Evolutionary conservation across 306 rosid genomes (phyloP).

Genomic region (Cucurbita moschata): DNA sequence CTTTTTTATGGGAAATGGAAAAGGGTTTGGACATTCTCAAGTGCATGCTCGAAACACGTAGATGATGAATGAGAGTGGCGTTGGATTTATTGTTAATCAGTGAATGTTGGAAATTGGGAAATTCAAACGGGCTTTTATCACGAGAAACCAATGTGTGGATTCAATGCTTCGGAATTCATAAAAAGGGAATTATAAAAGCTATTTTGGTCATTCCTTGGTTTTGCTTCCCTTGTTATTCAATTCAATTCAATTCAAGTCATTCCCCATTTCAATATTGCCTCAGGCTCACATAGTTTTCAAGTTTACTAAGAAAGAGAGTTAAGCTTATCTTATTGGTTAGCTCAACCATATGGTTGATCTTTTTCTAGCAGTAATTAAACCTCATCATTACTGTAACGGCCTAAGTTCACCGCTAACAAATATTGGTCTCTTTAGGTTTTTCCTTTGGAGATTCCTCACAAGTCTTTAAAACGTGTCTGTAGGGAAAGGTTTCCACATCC

Average conservation of each 20-base stretch:
- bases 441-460: no score
- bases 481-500: no score
- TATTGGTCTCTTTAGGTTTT: no score
- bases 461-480: no score
- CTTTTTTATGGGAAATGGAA: neutral
- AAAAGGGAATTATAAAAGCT: neutral
- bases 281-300: neutral
- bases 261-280: neutral
- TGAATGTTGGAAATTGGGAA: slow-evolving; percentile 10
- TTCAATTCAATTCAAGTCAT: neutral
- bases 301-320: no score
- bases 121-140: neutral
- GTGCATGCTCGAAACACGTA: slow-evolving; percentile 7
- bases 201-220: slow-evolving; percentile 4
- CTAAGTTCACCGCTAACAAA: no score
- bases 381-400: no score
- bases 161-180: slow-evolving; percentile 5
- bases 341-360: neutral
- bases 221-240: neutral
- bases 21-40: neutral
- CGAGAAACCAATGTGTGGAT: slow-evolving; percentile 11
- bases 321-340: neutral
- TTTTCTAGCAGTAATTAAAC: neutral
- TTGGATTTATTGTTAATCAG: slow-evolving; percentile 10
- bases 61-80: neutral